A percentile compares a stretch with the other conserved stretches of the same genome.
Evolutionary conservation across 805 yeast genomes (phyloP).

Genomic region (Naumovozyma castellii): DNA sequence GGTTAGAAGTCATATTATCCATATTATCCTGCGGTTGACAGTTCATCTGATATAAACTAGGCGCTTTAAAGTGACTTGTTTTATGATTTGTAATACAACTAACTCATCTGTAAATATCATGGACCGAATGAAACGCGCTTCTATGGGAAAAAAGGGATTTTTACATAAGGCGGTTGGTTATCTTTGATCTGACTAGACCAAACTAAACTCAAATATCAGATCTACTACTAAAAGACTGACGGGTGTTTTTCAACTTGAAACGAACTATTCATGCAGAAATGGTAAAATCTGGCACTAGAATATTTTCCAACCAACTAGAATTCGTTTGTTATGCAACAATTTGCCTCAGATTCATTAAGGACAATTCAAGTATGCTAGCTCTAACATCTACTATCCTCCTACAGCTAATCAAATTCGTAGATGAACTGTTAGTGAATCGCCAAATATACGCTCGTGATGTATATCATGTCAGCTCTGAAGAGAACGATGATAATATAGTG

Average conservation of each 20-base stretch:
- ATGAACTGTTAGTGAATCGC: slow-evolving; percentile 2
- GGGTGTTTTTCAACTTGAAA: no score
- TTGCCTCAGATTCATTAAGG: slow-evolving; percentile 16
- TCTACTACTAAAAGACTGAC: background rate
- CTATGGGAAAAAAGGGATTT: background rate
- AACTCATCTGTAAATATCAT: no score
- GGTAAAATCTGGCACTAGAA: background rate
- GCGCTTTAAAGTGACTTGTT: no score
- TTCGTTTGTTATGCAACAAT: slow-evolving; percentile 11
- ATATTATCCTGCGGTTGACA: no score
- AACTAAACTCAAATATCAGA: background rate
- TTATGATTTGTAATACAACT: background rate
- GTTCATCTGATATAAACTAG: no score
- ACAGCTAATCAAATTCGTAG: slow-evolving; percentile 6
- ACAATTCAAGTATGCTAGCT: slow-evolving; percentile 15
- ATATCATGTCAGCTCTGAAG: slow-evolving; percentile 3
- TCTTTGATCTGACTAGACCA: no score
- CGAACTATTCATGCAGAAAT: background rate
- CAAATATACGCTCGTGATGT: background rate
- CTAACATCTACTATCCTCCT: slow-evolving; percentile 9
- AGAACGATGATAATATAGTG: background rate
- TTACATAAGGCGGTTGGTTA: no score
- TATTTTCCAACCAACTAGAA: slow-evolving; percentile 4
- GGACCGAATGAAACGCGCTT: background rate
- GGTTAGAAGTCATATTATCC: no score